Base-by-base conservation (phyloP, 1,139 yeast species). In the Sugiyamaella castrensis region DNA sequence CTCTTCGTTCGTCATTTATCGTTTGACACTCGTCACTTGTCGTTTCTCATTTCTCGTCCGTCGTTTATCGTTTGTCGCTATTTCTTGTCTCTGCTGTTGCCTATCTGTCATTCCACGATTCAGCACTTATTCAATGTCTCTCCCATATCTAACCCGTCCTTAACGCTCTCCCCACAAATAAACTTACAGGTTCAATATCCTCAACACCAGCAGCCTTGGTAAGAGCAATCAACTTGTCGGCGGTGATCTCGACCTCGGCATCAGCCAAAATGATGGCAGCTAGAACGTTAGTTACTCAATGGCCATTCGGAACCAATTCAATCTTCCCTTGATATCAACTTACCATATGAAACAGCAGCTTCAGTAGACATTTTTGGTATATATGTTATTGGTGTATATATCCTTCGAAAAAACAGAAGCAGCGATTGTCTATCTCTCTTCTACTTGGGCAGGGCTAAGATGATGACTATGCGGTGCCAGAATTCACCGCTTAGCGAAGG, bases 181-280 rank as follows among this genome's bases (percentile, higher is more conserved):
- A 29, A 48, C 52, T 48, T 45, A 48, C 52, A n/a, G 49, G 42
- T 40, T 49, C 52, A 46, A 49, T 50, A 9, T 36, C 40, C 47
- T 49, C 52, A 67, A 92, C 88, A 75, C 92, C 91, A 68, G 96
- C 96, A 66, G 96, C 91, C 74, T 82, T 77, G 76, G 89, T 76
- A 74, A 88, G 75, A 66, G 96, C 76, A 71, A 79, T 72, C 72
- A 92, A 81, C 84, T 89, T 89, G 75, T 89, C 96, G 68, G 96
- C 73, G 69, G 97, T 75, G 83, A 91, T 81, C 76, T 88, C 97
- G 72, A 88, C 79, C 71, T 89, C 97, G 69, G 96, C 87, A 77
- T 91, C 98, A 66, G 97, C 96, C 77, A 91, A 82, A 81, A 91
- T 89, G 77, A 91, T 86, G 73, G 98, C 94, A 74, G 98, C 97